Conservation (phyloP, 768 basidiomycete genomes). For the Hericium coralloides region DNA sequence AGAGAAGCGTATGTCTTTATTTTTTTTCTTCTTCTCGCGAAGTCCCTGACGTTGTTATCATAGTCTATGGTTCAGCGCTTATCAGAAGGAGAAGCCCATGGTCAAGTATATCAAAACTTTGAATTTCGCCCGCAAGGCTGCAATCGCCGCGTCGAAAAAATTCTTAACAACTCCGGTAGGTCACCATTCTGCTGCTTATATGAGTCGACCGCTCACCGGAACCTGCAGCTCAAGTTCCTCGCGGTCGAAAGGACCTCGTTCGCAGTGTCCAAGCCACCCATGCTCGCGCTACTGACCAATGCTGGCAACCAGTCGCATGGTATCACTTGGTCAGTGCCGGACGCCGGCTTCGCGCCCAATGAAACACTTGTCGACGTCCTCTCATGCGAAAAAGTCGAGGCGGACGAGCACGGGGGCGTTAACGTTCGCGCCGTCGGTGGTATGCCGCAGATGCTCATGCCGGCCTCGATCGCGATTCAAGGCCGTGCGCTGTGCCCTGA, state of each 20-base stretch:
- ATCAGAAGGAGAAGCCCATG: slow-evolving; percentile 39
- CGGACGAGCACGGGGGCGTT: slow-evolving; percentile 33
- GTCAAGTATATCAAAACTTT: slow-evolving; percentile 36
- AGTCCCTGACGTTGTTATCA: neutral
- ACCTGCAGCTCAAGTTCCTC: slow-evolving; percentile 36
- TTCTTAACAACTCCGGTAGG: slow-evolving; percentile 42
- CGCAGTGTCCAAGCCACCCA: slow-evolving; percentile 44
- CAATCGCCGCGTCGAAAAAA: slow-evolving; percentile 30
- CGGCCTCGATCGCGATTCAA: slow-evolving; percentile 21
- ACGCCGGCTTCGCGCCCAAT: slow-evolving; percentile 28
- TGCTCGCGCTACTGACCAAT: slow-evolving; percentile 51
- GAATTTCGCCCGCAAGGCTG: slow-evolving; percentile 44
- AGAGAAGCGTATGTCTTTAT: slow-evolving; percentile 35
- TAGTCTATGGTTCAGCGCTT: slow-evolving; percentile 55
- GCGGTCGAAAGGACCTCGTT: slow-evolving; percentile 31
- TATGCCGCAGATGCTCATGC: slow-evolving; percentile 36
- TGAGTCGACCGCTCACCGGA: neutral
- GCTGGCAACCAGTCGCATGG: slow-evolving; percentile 26
- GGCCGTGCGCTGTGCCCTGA: slow-evolving; percentile 15
- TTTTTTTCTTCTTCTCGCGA: neutral
- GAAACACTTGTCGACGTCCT: slow-evolving; percentile 45
- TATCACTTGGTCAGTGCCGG: slow-evolving; percentile 35
- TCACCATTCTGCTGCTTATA: neutral
- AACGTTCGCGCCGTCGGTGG: slow-evolving; percentile 30
- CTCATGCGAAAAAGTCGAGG: slow-evolving; percentile 32